Evolutionary conservation across 768 basidiomycete genomes (phyloP), one percentile per base, ranked within the genome.

Genomic region (Xerocomellus dryophilus): DNA sequence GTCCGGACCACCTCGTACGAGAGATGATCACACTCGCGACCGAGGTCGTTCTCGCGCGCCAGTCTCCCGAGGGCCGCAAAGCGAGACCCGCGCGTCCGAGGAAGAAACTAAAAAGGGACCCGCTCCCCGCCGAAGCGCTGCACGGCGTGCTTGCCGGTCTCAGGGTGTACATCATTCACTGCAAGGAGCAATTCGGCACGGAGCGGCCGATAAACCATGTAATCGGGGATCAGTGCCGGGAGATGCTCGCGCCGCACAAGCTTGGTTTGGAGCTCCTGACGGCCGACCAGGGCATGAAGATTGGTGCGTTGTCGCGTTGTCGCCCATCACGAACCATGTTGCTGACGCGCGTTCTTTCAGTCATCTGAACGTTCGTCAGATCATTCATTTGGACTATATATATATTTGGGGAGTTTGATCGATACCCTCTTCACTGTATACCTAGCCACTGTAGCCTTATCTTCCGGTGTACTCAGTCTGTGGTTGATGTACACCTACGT

Each of bases 131-230:
- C 2, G 75, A 79, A 9, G 78, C 81, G 25, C 61, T 85, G 31
- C 71, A 72, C 5, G 81, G 79, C 40, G 77, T 79, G 11, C 72
- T 92, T 27, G 60, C 70, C 4, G 88, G 85, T 10, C 64, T 92
- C 29, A 74, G 77, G 29, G 77, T 97, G n/a, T 92, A 82, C 66
- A 74, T 97, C 51, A 90, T 83, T 39, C 93, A 97, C 64, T 91
- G 91, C 76, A 97, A 98, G 66, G 91, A 92, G 55, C 78, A 81
- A 41, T 71, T 87, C 49, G 71, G 72, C 18, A 71, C 71, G 40
- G 78, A 81, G 43, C 69, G 71, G 25, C 81, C 84, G 29, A 81
- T 85, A 29, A 75, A 78, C 53, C 77, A 86, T 14, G 73, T 88
- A 27, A 95, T 98, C 55, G 79, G 83, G 41, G 75, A 82, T 15